Percentiles rank a stretch among this genome's conserved stretches.
Conservation (phyloP, 2,329 filamentous ascomycete genomes). For the Botrytis deweyae region DNA sequence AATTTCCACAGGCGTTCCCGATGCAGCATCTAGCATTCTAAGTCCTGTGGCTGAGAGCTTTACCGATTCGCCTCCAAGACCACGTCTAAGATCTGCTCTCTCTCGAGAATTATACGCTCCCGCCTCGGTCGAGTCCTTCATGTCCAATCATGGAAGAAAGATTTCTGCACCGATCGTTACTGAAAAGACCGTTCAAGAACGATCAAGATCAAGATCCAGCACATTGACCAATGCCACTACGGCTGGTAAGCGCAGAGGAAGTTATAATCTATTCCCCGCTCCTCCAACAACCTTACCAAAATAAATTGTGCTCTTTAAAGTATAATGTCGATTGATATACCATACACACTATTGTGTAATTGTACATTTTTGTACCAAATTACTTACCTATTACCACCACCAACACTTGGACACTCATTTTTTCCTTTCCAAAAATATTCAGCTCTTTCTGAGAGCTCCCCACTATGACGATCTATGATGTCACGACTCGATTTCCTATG, state of each 20-base stretch:
- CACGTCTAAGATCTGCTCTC: slow-evolving; percentile 7
- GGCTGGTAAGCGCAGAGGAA: slow-evolving; percentile 31
- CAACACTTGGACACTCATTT: slow-evolving; percentile 4
- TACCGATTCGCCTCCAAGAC: slow-evolving; percentile 13
- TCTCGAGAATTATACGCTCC: slow-evolving; percentile 1
- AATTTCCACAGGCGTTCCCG: slow-evolving; percentile 5
- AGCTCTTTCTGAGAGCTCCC: background rate
- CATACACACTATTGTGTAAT: slow-evolving; percentile 10
- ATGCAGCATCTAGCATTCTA: slow-evolving; percentile 23
- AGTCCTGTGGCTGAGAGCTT: slow-evolving; percentile 36
- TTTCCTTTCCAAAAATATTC: slow-evolving; percentile 2
- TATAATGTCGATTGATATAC: slow-evolving; percentile 21
- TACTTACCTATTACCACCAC: background rate
- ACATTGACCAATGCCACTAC: slow-evolving; percentile 25
- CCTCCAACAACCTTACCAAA: background rate
- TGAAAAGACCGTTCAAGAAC: slow-evolving; percentile 29
- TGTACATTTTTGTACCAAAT: slow-evolving; percentile 6
- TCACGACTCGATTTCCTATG: slow-evolving; percentile 16
- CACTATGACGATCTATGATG: slow-evolving; percentile 14
- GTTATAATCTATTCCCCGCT: slow-evolving; percentile 37
- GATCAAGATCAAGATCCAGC: slow-evolving; percentile 27
- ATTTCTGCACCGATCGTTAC: slow-evolving; percentile 32
- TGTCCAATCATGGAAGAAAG: slow-evolving; percentile 34
- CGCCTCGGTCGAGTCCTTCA: background rate
- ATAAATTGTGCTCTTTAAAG: slow-evolving; percentile 20